Percentiles rank a stretch among this genome's conserved stretches.
These are phyloP conservation scores for Pyropia yezoensis DNA, from an alignment of 23 red algal species.

Conservation along the genomic window DNA sequence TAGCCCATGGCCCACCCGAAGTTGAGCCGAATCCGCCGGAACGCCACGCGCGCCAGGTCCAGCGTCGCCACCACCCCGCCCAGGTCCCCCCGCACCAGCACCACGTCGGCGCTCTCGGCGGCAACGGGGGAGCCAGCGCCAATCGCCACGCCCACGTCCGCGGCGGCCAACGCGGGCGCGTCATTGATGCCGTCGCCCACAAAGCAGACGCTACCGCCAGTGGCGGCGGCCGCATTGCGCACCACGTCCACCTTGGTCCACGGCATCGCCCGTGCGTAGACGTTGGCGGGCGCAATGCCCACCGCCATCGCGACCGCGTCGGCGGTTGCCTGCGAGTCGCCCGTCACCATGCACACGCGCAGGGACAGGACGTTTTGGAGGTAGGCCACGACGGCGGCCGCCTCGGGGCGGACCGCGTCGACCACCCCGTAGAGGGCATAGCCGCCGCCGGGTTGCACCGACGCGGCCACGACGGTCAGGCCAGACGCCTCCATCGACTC, in stretches of 20 bases:
- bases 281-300: constrained; percentile 37
- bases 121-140: constrained; percentile 62
- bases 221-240: neutral
- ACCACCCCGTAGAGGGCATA: constrained; percentile 58
- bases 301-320: constrained; percentile 24
- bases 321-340: constrained; percentile 49
- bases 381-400: constrained; percentile 41
- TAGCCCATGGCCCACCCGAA: constrained; percentile 75
- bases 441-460: constrained; percentile 31
- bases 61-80: constrained; percentile 40
- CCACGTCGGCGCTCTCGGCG: constrained; percentile 40
- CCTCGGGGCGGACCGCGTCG: constrained; percentile 72
- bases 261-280: constrained; percentile 57
- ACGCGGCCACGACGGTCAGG: constrained; percentile 61
- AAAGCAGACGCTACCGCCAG: constrained; percentile 20
- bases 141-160: constrained; percentile 82
- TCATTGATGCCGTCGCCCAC: constrained; percentile 98
- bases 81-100: constrained; percentile 56
- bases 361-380: constrained; percentile 12
- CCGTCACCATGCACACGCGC: constrained; percentile 55
- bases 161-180: constrained; percentile 74
- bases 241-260: constrained; percentile 51
- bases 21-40: constrained; percentile 68
- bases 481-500: constrained; percentile 9
- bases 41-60: constrained; percentile 44